These are phyloP conservation scores for Ilyonectria mors-panacis DNA, from an alignment of 2,329 filamentous ascomycete genomes.

Conservation along the genomic window DNA sequence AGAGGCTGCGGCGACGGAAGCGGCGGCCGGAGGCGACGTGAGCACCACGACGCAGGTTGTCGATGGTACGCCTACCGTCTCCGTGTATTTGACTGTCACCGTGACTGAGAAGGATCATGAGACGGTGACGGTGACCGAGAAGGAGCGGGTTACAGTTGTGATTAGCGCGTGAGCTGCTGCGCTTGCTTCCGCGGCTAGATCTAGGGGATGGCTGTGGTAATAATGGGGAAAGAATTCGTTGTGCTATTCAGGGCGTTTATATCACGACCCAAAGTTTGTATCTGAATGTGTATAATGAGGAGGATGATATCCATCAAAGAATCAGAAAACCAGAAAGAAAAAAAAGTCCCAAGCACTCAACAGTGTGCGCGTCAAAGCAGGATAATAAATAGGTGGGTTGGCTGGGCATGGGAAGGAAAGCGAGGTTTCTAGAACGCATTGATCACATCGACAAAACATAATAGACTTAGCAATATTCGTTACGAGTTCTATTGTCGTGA, in stretches of 20 bases:
- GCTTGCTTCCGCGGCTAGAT: background rate
- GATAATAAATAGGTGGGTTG: slow-evolving; percentile 5
- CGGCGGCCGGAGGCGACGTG: slow-evolving; percentile 31
- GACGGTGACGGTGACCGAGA: slow-evolving; percentile 46
- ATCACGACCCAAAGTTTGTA: background rate
- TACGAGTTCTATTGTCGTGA: slow-evolving; percentile 6
- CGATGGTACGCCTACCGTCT: slow-evolving; percentile 54
- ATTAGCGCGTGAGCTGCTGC: slow-evolving; percentile 42
- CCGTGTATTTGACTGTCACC: slow-evolving; percentile 56
- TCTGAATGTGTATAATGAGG: slow-evolving; percentile 13
- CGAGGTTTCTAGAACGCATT: slow-evolving; percentile 20
- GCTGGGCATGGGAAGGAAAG: background rate
- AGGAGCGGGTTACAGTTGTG: slow-evolving; percentile 52
- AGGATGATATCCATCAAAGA: slow-evolving; percentile 10
- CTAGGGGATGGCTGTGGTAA: slow-evolving; percentile 13
- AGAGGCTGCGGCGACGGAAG: slow-evolving; percentile 20
- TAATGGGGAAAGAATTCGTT: slow-evolving; percentile 7
- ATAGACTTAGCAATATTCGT: background rate
- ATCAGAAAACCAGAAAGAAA: slow-evolving; percentile 1
- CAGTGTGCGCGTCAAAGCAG: slow-evolving; percentile 18
- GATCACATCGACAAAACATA: slow-evolving; percentile 19
- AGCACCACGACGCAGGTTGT: slow-evolving; percentile 46
- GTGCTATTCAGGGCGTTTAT: slow-evolving; percentile 5
- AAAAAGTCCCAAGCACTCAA: slow-evolving; percentile 11
- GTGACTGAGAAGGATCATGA: slow-evolving; percentile 50